Evolutionary conservation across 805 yeast genomes (phyloP).

Genomic region (Hanseniaspora nectarophila): DNA sequence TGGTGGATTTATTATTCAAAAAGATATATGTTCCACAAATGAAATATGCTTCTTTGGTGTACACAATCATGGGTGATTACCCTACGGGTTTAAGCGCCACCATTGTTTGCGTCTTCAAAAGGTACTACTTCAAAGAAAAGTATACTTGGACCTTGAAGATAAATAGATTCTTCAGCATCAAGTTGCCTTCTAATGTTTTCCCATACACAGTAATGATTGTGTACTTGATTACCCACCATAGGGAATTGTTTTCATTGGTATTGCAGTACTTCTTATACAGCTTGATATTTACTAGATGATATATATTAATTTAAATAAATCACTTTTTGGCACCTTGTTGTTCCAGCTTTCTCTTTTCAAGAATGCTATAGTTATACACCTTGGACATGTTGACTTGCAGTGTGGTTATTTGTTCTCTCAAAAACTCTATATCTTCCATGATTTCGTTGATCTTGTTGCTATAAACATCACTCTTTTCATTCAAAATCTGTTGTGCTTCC

Average conservation of each 20-base stretch:
- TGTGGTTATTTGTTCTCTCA: constrained; percentile 87
- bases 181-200: constrained; percentile 2
- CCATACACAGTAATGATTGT: background rate
- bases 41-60: background rate
- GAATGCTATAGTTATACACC: constrained; percentile 78
- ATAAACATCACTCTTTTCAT: constrained; percentile 51
- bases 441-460: constrained; percentile 46
- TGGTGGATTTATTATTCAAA: background rate
- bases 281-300: background rate
- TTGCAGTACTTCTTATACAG: constrained; percentile 1
- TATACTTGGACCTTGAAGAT: constrained; percentile 1
- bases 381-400: constrained; percentile 97
- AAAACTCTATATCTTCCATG: constrained; percentile 75
- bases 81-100: constrained; percentile 2
- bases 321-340: background rate
- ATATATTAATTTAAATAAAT: background rate
- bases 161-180: background rate
- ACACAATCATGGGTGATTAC: background rate
- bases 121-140: background rate
- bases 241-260: background rate
- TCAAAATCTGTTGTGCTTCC: constrained; percentile 68
- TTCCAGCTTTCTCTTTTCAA: constrained; percentile 45
- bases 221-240: background rate
- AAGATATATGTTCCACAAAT: background rate
- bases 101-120: background rate